These are phyloP conservation scores for Penicillium soppii DNA, from an alignment of 495 filamentous ascomycete species.

Conservation along the genomic window DNA sequence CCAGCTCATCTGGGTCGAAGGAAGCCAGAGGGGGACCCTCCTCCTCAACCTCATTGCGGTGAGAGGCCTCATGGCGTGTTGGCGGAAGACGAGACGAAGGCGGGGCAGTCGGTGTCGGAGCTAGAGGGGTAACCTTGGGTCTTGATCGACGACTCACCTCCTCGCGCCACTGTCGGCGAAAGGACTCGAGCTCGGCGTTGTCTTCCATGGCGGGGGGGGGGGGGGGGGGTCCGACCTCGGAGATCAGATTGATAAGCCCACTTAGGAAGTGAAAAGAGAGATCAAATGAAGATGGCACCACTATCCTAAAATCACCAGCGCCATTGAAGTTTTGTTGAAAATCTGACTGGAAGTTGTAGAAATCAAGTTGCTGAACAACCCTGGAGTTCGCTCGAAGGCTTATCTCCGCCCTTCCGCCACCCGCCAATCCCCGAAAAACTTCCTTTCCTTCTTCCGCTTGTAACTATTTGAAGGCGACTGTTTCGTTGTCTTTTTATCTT, in stretches of 20 bases:
- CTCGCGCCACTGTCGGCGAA: conserved; percentile 79
- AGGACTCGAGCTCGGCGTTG: conserved; percentile 74
- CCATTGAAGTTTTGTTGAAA: conserved; percentile 14
- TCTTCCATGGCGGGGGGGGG: conserved; percentile 48
- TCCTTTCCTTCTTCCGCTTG: conserved; percentile 22
- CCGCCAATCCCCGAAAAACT: conserved; percentile 33
- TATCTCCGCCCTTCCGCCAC: conserved; percentile 33
- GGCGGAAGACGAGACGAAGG: conserved; percentile 31
- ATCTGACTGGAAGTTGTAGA: not conserved
- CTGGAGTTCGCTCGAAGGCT: conserved; percentile 11
- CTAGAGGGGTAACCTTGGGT: conserved; percentile 16
- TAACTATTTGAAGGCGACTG: not conserved
- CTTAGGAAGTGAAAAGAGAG: conserved; percentile 6
- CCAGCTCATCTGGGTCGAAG: conserved; percentile 40
- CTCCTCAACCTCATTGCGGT: conserved; percentile 41
- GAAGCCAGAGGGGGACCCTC: conserved; percentile 38
- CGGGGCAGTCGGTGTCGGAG: conserved; percentile 25
- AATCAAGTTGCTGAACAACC: not conserved
- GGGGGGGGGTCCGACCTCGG: conserved; percentile 22
- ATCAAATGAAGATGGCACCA: conserved; percentile 1
- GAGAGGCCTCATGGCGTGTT: conserved; percentile 31
- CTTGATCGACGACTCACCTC: conserved; percentile 65
- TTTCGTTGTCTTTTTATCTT: not conserved
- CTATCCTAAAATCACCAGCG: conserved; percentile 7
- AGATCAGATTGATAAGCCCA: conserved; percentile 35